phyloP scores from a whole-genome alignment of 352 stramenopile genomes.

The Globisporangium paddicum region DNA sequence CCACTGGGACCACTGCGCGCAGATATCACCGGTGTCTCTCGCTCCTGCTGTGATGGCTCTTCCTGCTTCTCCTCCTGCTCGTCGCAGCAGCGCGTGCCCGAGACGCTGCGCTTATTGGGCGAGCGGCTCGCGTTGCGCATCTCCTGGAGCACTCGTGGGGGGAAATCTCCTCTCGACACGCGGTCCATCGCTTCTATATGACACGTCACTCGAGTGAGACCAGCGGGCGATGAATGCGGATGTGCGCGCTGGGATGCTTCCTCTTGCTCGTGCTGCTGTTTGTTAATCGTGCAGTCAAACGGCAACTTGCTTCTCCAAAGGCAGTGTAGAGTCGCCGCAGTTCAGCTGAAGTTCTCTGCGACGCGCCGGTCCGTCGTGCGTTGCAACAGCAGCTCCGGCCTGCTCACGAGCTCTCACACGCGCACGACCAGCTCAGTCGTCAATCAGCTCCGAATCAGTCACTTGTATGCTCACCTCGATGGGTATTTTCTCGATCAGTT shows the following conservation, averaged over 20 bases:
- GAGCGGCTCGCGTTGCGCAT: slow-evolving; percentile 12
- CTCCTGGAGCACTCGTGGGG: neutral
- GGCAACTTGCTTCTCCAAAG: slow-evolving; percentile 12
- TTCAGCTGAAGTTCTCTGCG: neutral
- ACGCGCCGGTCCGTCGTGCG: neutral
- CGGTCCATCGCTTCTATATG: slow-evolving; percentile 1
- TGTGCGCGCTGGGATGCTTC: neutral
- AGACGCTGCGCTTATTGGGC: slow-evolving; percentile 12
- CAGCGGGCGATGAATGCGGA: neutral
- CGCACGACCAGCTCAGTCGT: slow-evolving; percentile 1
- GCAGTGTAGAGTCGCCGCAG: neutral
- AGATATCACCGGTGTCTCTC: neutral
- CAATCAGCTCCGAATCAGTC: neutral
- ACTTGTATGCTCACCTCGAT: too few species aligned
- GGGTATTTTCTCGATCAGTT: neutral
- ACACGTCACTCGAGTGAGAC: neutral
- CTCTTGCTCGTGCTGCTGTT: neutral
- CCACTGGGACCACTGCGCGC: neutral
- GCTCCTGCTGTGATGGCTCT: neutral
- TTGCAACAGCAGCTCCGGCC: neutral
- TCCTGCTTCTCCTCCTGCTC: neutral
- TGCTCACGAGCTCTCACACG: neutral
- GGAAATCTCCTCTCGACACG: slow-evolving; percentile 1
- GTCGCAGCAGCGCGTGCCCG: neutral
- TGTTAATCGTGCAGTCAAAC: neutral